phyloP scores from a whole-genome alignment of 805 yeast species.

The Peterozyma toletana region DNA sequence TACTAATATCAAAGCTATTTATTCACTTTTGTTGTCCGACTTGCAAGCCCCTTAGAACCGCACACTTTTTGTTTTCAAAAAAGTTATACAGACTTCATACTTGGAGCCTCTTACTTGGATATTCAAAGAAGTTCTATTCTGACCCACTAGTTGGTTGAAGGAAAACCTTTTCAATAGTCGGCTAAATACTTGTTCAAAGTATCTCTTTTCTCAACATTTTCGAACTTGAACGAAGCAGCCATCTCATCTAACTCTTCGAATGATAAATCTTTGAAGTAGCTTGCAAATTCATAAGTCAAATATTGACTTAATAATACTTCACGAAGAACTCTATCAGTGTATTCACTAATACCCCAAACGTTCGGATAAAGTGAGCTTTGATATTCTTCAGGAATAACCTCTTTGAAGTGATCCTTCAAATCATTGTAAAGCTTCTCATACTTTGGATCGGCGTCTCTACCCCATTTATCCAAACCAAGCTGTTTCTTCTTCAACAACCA shows the following conservation, averaged over 20 bases:
- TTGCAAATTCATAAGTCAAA: slow-evolving; percentile 38
- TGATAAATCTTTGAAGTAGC: slow-evolving; percentile 29
- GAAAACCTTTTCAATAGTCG: not conserved
- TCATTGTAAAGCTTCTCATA: slow-evolving; percentile 27
- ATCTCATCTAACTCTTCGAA: slow-evolving; percentile 42
- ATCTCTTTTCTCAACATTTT: slow-evolving; percentile 33
- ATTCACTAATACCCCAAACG: slow-evolving; percentile 28
- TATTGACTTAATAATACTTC: slow-evolving; percentile 37
- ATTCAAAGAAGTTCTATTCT: too few species aligned
- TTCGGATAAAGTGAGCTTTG: slow-evolving; percentile 33
- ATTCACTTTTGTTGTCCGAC: too few species aligned
- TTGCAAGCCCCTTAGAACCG: too few species aligned
- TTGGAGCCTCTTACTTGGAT: too few species aligned
- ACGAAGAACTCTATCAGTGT: slow-evolving; percentile 30
- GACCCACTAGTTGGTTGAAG: too few species aligned
- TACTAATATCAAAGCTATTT: too few species aligned
- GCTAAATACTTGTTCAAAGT: slow-evolving; percentile 24
- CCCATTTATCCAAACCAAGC: slow-evolving; percentile 45
- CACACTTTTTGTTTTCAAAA: too few species aligned
- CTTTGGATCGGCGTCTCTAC: slow-evolving; percentile 35
- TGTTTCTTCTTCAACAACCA: slow-evolving; percentile 34
- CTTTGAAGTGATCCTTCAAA: slow-evolving; percentile 28
- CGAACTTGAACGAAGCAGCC: slow-evolving; percentile 44
- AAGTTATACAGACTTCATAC: too few species aligned
- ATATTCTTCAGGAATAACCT: slow-evolving; percentile 31